Conservation (phyloP, 371 early-diverging fungal genomes). For the Actinomortierella ambigua region DNA sequence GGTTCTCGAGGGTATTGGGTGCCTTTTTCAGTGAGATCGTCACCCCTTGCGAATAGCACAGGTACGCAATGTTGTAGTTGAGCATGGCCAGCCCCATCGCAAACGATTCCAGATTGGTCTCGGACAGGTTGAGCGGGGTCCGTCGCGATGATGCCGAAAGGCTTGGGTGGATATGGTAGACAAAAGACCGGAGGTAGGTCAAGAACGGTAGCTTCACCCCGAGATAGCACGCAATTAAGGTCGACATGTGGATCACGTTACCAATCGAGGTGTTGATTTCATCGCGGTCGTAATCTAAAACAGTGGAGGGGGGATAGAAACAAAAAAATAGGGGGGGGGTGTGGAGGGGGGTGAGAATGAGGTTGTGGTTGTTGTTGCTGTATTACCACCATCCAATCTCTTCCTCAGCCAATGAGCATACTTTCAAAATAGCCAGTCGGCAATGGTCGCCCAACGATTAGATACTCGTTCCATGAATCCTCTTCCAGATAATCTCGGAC, state of each 20-base stretch:
- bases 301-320: not conserved
- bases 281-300: conserved; percentile 52
- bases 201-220: conserved; percentile 78
- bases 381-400: conserved; percentile 1
- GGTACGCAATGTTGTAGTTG: conserved; percentile 83
- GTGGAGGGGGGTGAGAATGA: not conserved
- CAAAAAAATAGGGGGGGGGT: conserved; percentile 15
- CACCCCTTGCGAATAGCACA: conserved; percentile 85
- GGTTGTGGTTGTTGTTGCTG: not conserved
- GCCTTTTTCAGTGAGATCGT: conserved; percentile 61
- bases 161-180: conserved; percentile 29
- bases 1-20: conserved; percentile 73
- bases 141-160: conserved; percentile 40
- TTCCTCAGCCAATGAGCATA: conserved; percentile 9
- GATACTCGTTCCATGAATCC: conserved; percentile 45
- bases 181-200: conserved; percentile 35
- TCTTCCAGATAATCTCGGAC: conserved; percentile 41
- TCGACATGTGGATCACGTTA: conserved; percentile 77
- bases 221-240: conserved; percentile 79
- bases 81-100: conserved; percentile 82
- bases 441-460: conserved; percentile 38
- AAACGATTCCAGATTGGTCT: conserved; percentile 62
- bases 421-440: conserved; percentile 39
- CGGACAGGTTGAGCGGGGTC: conserved; percentile 70
- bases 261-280: conserved; percentile 85